phyloP scores from a whole-genome alignment of 163 green algal genomes.

The Volvox carteri region DNA sequence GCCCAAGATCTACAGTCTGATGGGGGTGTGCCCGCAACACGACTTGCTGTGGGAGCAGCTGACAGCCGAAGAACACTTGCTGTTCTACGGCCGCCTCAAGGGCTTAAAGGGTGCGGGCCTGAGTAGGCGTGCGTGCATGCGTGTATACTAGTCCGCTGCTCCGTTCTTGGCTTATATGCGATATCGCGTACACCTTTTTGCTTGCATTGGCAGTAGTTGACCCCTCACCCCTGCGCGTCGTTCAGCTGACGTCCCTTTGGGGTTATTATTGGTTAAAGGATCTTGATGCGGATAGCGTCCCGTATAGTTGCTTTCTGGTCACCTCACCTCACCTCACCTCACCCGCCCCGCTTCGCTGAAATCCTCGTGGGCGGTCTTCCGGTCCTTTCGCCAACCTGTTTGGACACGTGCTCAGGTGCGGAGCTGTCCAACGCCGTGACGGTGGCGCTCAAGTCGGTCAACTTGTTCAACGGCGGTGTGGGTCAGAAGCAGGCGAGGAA shows the following conservation, averaged over 20 bases:
- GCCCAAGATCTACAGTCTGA: slow-evolving; percentile 80
- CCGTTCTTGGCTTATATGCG: no score
- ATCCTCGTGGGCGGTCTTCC: no score
- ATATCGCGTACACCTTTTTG: no score
- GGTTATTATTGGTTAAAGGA: no score
- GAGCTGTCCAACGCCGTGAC: slow-evolving; percentile 77
- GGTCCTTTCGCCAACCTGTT: not conserved
- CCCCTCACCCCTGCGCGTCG: no score
- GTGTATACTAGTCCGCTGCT: no score
- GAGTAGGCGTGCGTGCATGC: not conserved
- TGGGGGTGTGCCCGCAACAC: slow-evolving; percentile 93
- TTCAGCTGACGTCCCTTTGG: no score
- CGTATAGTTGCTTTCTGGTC: no score
- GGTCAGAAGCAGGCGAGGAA: slow-evolving; percentile 77
- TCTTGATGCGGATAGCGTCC: no score
- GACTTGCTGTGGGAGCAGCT: slow-evolving; percentile 92
- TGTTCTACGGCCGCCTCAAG: slow-evolving; percentile 95
- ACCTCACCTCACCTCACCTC: no score
- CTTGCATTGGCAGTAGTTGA: no score
- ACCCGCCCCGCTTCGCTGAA: no score
- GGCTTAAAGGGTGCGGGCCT: slow-evolving; percentile 71
- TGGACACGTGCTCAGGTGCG: slow-evolving; percentile 45
- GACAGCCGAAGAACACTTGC: slow-evolving; percentile 88
- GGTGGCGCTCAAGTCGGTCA: slow-evolving; percentile 77
- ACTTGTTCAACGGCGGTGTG: slow-evolving; percentile 78